These are phyloP conservation scores for Brassica carinata DNA, from an alignment of 345 rosid species.

Conservation along the genomic window DNA sequence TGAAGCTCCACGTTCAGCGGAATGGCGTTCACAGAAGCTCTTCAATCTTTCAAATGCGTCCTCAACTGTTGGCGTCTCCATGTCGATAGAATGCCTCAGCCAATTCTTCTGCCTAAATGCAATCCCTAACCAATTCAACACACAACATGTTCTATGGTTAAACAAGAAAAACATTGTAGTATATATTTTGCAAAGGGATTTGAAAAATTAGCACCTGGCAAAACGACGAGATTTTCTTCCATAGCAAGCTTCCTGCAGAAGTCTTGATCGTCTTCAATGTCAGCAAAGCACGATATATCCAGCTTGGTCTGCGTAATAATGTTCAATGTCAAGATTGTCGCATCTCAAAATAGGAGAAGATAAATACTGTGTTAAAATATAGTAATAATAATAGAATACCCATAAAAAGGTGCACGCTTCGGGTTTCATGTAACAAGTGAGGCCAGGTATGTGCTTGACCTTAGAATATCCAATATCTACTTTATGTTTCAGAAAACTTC, in stretches of 20 bases:
- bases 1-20: neutral
- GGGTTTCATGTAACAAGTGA: conserved; percentile 57
- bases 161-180: neutral
- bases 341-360: neutral
- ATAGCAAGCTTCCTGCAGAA: conserved; percentile 33
- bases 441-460: conserved; percentile 56
- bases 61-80: conserved; percentile 20
- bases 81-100: conserved; percentile 36
- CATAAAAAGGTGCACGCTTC: conserved; percentile 69
- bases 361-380: neutral
- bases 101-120: conserved; percentile 47
- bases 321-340: neutral
- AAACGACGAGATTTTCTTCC: conserved; percentile 33
- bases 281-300: neutral
- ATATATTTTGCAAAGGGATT: neutral
- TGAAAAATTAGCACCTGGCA: conserved; percentile 34
- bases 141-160: neutral
- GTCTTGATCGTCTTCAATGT: conserved; percentile 33
- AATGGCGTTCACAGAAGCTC: conserved; percentile 22
- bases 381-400: conserved; percentile 45
- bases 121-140: conserved; percentile 44
- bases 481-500: conserved; percentile 42
- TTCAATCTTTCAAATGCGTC: conserved; percentile 37
- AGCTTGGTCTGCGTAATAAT: conserved; percentile 7
- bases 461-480: conserved; percentile 47